Evolutionary conservation across 805 yeast genomes (phyloP).

Genomic region (Starmera amethionina): DNA sequence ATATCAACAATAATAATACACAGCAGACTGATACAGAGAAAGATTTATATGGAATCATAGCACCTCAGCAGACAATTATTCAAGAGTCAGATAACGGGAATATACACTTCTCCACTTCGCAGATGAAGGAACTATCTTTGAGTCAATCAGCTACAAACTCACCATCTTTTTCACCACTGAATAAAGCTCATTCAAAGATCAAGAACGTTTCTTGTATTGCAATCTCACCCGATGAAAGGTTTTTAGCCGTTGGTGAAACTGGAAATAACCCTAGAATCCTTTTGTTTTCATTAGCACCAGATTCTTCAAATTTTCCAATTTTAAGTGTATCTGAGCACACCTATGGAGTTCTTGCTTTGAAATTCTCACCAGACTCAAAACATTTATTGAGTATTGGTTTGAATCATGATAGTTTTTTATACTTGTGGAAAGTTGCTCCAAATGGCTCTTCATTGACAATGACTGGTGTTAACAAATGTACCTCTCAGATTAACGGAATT

Average conservation of each 20-base stretch:
- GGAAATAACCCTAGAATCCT: constrained; percentile 63
- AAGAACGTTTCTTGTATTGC: constrained; percentile 48
- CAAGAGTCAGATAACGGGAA: background rate
- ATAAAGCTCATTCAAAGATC: constrained; percentile 26
- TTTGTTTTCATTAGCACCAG: constrained; percentile 45
- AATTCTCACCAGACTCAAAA: constrained; percentile 50
- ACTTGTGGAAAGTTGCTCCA: constrained; percentile 43
- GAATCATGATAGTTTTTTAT: constrained; percentile 59
- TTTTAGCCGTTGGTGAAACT: constrained; percentile 60
- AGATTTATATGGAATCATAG: constrained; percentile 1
- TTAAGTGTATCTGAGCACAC: constrained; percentile 50
- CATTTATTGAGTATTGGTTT: constrained; percentile 53
- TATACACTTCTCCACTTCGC: background rate
- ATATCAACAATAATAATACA: constrained; percentile 1
- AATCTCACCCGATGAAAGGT: constrained; percentile 40
- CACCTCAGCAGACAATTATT: constrained; percentile 1
- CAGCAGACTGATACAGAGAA: background rate
- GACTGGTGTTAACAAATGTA: constrained; percentile 50
- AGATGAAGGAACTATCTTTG: constrained; percentile 4
- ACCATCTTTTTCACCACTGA: constrained; percentile 7
- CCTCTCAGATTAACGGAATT: constrained; percentile 45
- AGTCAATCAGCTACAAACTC: constrained; percentile 2
- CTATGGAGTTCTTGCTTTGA: constrained; percentile 48
- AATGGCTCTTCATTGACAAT: constrained; percentile 23
- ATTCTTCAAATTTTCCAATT: constrained; percentile 37